Evolutionary conservation across 768 basidiomycete species (phyloP).

Genomic region (Collybia sordida): DNA sequence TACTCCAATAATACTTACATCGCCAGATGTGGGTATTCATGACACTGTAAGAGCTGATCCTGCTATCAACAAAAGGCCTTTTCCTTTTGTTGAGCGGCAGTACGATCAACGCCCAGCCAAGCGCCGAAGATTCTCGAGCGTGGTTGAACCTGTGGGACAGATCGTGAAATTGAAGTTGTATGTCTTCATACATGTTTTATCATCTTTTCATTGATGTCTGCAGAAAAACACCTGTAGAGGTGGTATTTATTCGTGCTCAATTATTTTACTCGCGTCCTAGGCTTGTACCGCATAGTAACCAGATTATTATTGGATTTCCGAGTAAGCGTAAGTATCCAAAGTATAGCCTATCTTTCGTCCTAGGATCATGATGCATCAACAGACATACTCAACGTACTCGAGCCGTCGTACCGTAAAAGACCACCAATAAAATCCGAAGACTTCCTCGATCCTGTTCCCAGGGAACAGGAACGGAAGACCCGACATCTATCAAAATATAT

Average conservation of each 20-base stretch:
- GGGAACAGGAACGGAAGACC: slow-evolving; percentile 45
- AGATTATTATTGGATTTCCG: slow-evolving; percentile 65
- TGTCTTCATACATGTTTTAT: no score
- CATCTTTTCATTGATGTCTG: not conserved
- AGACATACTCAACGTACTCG: slow-evolving; percentile 70
- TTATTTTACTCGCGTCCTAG: slow-evolving; percentile 70
- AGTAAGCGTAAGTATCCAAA: slow-evolving; percentile 51
- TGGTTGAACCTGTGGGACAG: no score
- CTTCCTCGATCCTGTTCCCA: slow-evolving; percentile 45
- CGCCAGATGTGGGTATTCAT: slow-evolving; percentile 10
- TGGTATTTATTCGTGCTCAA: slow-evolving; percentile 51
- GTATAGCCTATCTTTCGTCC: not conserved
- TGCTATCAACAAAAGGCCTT: slow-evolving; percentile 10
- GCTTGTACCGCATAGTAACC: slow-evolving; percentile 45
- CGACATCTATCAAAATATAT: slow-evolving; percentile 79
- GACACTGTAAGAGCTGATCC: not conserved
- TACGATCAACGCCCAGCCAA: slow-evolving; percentile 23
- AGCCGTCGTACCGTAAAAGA: slow-evolving; percentile 40
- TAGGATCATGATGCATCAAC: not conserved
- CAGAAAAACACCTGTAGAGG: slow-evolving; percentile 48
- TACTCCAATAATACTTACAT: slow-evolving; percentile 50
- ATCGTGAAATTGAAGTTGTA: no score
- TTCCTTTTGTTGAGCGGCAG: slow-evolving; percentile 9
- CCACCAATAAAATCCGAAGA: slow-evolving; percentile 20
- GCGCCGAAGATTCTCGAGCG: slow-evolving; percentile 22